phyloP scores from a whole-genome alignment of 83 land plant genomes.

The Isoetes engelmannii region DNA sequence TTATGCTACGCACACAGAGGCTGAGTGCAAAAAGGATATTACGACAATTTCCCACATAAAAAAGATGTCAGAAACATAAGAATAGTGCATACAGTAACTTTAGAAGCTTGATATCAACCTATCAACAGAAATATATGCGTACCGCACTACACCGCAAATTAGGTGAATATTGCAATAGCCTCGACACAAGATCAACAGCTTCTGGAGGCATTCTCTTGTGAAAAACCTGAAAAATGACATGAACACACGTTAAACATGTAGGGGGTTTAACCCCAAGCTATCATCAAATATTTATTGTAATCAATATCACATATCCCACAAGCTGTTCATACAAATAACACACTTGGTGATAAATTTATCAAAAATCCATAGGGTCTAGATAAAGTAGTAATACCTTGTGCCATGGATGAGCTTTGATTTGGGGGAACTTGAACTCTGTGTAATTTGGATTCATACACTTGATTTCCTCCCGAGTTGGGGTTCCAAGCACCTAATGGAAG shows the following conservation, averaged over 20 bases:
- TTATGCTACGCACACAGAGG: neutral
- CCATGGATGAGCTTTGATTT: conserved; percentile 76
- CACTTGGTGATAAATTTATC: no score
- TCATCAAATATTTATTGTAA: no score
- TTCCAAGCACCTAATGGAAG: conserved; percentile 48
- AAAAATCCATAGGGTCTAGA: neutral
- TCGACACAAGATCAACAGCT: conserved; percentile 69
- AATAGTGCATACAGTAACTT: no score
- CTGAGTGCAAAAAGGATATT: no score
- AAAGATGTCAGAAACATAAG: no score
- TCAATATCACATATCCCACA: no score
- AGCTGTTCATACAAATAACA: no score
- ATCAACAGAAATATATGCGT: conserved; percentile 20
- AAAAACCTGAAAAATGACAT: conserved; percentile 40
- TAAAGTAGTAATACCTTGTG: conserved; percentile 44
- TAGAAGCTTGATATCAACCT: neutral
- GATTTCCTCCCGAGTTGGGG: conserved; percentile 79
- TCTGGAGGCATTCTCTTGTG: conserved; percentile 58
- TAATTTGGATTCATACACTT: conserved; percentile 83
- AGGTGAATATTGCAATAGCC: conserved; percentile 76
- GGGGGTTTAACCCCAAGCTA: no score
- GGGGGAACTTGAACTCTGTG: conserved; percentile 68
- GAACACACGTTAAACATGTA: no score
- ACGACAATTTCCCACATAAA: no score
- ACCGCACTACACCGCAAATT: conserved; percentile 72